Evolutionary conservation across 2,329 filamentous ascomycete species (phyloP), one percentile per base, ranked within the genome.

Genomic region (Tolypocladium album): DNA sequence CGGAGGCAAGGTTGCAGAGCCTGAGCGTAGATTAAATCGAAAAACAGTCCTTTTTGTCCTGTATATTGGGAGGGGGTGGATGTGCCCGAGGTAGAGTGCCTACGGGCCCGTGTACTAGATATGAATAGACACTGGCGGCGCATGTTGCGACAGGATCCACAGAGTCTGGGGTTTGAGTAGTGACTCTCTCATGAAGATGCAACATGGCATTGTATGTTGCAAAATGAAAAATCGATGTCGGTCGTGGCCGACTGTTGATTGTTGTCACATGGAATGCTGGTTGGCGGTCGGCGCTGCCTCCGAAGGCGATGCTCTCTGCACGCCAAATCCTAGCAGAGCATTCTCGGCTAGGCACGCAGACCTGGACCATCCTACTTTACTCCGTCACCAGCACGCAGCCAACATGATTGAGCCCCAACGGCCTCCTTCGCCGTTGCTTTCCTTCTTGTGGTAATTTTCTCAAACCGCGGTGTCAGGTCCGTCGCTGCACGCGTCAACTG

Each of bases 1-100:
- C 92, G 6, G 92, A 97, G 78, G 92, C 92, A 47, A 84, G 92
- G 68, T 79, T 97, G 68, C 90, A 94, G 78, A 96, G 90, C 75
- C 77, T 97, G 74, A 85, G 89, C 70, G 85, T 96, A 63, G 89
- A 95, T 71, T 94, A 83, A 59, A 60, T 69, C 66, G 42, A 59
- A 45, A 40, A 56, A 61, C 3, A 52, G 53, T 68, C 64, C 66
- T 64, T 68, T 72, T 73, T 71, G 68, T 75, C 63, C 61, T 74
- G 72, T 75, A 74, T 69, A 71, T 68, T 69, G 65, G 66, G 64
- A 64, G 62, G 59, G 63, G 66, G 61, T 64, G 65, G 64, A 61
- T 63, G 64, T 64, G 66, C 65, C 68, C 36, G 13, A 38, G 36
- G 36, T 68, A 67, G 66, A 62, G 22, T 65, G 67, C 67, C 63